Conservation (phyloP, 257 asterid species). For the Vinca minor region DNA sequence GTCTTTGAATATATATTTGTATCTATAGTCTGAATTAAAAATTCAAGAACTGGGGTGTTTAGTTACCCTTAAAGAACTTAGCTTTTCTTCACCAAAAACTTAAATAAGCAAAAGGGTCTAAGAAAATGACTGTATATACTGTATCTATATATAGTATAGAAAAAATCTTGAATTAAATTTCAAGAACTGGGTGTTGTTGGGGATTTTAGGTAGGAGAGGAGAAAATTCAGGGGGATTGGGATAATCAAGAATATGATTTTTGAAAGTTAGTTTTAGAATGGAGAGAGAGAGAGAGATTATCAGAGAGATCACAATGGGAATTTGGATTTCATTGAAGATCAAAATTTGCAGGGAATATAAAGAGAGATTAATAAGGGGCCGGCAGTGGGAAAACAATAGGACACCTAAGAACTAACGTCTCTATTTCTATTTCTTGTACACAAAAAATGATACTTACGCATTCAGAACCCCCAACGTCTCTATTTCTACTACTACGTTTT, state of each 20-base stretch:
- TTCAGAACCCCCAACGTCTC: too few relatives aligned
- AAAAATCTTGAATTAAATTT: neutral
- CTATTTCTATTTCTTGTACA: too few relatives aligned
- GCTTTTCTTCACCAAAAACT: neutral
- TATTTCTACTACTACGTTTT: too few relatives aligned
- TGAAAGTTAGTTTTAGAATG: conserved; percentile 20
- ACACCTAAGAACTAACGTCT: conserved; percentile 21
- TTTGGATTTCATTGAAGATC: neutral
- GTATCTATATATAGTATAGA: neutral
- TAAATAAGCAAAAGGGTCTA: conserved; percentile 7
- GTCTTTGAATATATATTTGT: too few relatives aligned
- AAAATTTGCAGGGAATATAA: neutral
- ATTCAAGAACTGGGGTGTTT: conserved; percentile 5
- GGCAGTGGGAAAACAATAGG: neutral
- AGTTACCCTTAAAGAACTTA: neutral
- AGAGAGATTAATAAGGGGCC: neutral
- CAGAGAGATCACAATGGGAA: neutral
- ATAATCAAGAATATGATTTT: conserved; percentile 6
- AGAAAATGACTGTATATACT: neutral
- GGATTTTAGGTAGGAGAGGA: neutral
- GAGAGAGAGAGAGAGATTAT: conserved; percentile 1
- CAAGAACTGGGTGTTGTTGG: conserved; percentile 7
- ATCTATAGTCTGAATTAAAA: neutral
- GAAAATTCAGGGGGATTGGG: neutral
- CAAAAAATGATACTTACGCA: too few relatives aligned